phyloP scores from a whole-genome alignment of 257 asterid species.

The Coffea canephora region DNA sequence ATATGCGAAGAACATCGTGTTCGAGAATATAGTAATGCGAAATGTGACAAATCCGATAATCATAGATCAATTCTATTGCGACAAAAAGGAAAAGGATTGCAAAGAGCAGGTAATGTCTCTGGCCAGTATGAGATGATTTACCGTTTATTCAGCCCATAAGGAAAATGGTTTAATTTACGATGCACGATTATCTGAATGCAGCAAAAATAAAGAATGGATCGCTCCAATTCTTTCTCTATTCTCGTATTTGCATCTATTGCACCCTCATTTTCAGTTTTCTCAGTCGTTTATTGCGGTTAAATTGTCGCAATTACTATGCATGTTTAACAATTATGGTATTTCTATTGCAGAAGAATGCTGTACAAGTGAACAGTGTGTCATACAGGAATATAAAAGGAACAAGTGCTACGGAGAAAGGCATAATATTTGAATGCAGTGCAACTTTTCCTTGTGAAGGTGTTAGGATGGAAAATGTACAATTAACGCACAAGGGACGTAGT shows the following conservation, averaged over 20 bases:
- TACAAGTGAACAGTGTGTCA: conserved; percentile 55
- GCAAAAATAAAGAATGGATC: no score
- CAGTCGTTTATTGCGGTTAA: no score
- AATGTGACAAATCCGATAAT: conserved; percentile 81
- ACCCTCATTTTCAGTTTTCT: no score
- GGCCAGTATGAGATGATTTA: background rate
- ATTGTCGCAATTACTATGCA: background rate
- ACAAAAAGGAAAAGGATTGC: conserved; percentile 44
- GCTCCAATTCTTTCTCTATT: no score
- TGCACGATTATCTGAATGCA: no score
- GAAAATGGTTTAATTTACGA: no score
- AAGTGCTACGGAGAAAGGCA: conserved; percentile 58
- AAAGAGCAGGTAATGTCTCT: conserved; percentile 43
- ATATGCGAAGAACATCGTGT: conserved; percentile 58
- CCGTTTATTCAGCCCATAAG: no score
- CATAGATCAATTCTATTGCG: conserved; percentile 83
- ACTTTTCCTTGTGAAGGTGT: conserved; percentile 63
- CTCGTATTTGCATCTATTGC: no score
- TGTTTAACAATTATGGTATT: background rate
- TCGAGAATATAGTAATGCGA: conserved; percentile 58
- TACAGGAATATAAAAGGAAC: conserved; percentile 76
- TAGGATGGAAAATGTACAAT: conserved; percentile 46
- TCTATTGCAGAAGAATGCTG: conserved; percentile 64
- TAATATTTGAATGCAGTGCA: conserved; percentile 64
- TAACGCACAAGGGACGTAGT: conserved; percentile 23